These are phyloP conservation scores for Eucalyptus regnans DNA, from an alignment of 345 rosid genomes.

Conservation along the genomic window DNA sequence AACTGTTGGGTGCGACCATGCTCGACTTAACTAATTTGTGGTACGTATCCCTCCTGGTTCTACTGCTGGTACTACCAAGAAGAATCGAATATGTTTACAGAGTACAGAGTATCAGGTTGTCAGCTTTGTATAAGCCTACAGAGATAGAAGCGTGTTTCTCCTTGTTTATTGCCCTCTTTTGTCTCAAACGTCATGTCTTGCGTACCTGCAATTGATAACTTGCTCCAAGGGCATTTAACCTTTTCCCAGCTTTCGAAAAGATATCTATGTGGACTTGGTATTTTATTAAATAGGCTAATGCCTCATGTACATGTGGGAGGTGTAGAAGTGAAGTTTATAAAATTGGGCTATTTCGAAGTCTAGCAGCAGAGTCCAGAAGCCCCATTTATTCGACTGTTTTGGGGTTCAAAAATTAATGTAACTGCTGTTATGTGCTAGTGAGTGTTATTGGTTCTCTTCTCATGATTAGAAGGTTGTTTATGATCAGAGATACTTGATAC, in stretches of 20 bases:
- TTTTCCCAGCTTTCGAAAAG: no score
- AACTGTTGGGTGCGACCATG: slow-evolving; percentile 63
- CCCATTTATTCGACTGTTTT: not conserved
- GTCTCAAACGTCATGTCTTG: not conserved
- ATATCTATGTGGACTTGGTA: no score
- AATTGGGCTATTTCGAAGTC: not conserved
- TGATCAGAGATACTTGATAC: not conserved
- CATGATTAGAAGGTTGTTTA: not conserved
- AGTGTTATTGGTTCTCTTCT: not conserved
- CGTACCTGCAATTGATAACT: not conserved
- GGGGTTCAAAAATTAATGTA: not conserved
- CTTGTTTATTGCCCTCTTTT: fast-evolving
- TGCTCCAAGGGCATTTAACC: not conserved
- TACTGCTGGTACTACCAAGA: not conserved
- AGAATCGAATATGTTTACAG: not conserved
- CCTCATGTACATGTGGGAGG: not conserved
- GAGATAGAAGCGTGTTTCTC: fast-evolving
- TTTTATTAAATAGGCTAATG: not conserved
- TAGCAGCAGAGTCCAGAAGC: not conserved
- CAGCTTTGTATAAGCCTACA: not conserved
- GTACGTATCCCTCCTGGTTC: not conserved
- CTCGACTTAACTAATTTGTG: fast-evolving
- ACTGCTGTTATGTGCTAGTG: not conserved
- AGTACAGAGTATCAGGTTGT: not conserved
- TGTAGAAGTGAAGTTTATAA: not conserved